phyloP scores from a whole-genome alignment of 441 rosid genomes.

The Corymbia citriodora region DNA sequence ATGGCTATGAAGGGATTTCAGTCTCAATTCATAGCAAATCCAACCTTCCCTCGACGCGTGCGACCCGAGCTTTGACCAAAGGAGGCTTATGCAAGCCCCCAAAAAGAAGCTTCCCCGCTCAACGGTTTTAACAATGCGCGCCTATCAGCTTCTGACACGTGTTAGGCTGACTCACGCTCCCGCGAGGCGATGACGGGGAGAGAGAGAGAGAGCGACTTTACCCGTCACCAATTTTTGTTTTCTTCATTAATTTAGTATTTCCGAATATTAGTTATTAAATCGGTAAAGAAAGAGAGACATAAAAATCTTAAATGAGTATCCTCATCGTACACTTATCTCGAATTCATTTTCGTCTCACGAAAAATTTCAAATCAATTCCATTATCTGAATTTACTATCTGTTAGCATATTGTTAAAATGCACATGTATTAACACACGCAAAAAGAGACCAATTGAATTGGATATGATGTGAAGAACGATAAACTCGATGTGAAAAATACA shows the following conservation, averaged over 20 bases:
- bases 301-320: not conserved
- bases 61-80: too few relatives aligned
- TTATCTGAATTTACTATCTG: rapidly evolving
- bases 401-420: not conserved
- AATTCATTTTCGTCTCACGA: not conserved
- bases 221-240: not conserved
- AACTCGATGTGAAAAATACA: too few relatives aligned
- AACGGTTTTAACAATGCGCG: too few relatives aligned
- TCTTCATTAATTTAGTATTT: not conserved
- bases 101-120: too few relatives aligned
- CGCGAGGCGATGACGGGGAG: not conserved
- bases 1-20: not conserved
- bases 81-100: too few relatives aligned
- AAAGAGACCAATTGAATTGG: too few relatives aligned
- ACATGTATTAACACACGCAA: rapidly evolving
- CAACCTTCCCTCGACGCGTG: not conserved
- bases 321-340: rapidly evolving
- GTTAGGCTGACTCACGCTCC: not conserved
- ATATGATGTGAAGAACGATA: too few relatives aligned
- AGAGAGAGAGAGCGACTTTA: not conserved
- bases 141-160: too few relatives aligned
- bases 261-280: not conserved
- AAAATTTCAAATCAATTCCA: rapidly evolving
- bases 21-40: not conserved
- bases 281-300: not conserved